These are phyloP conservation scores for Saccharomycopsis lassenensis DNA, from an alignment of 805 yeast genomes.

Conservation along the genomic window DNA sequence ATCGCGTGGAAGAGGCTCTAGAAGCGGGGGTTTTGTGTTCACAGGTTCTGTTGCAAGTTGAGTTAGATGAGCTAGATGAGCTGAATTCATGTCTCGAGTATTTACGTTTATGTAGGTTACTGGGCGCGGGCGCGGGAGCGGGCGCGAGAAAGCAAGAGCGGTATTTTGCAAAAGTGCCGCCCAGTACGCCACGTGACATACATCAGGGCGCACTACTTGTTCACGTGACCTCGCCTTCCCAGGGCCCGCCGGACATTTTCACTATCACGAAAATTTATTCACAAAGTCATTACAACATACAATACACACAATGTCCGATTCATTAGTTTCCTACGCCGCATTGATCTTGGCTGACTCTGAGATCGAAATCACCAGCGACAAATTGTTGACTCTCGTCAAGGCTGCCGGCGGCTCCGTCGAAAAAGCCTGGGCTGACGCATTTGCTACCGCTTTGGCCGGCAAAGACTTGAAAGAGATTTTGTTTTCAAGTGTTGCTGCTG, in stretches of 20 bases:
- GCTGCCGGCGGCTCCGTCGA: constrained; percentile 77
- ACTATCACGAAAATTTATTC: not conserved
- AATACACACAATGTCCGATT: constrained; percentile 63
- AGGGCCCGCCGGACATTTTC: not conserved
- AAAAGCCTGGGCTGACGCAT: constrained; percentile 68
- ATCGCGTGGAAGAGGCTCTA: too few relatives aligned
- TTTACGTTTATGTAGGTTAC: too few relatives aligned
- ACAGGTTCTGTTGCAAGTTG: too few relatives aligned
- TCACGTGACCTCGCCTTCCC: not conserved
- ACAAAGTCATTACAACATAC: not conserved
- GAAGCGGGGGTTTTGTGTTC: too few relatives aligned
- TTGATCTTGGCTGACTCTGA: constrained; percentile 97
- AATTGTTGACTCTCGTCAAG: constrained; percentile 57
- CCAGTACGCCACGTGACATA: too few relatives aligned
- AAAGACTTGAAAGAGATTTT: constrained; percentile 63
- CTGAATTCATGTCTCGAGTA: too few relatives aligned
- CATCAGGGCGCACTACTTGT: too few relatives aligned
- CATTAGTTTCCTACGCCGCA: constrained; percentile 96
- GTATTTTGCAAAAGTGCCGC: too few relatives aligned
- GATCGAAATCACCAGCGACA: constrained; percentile 80
- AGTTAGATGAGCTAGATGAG: too few relatives aligned
- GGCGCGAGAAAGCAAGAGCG: too few relatives aligned
- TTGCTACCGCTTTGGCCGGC: constrained; percentile 74
- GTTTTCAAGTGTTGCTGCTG: constrained; percentile 40
- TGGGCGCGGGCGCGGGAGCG: too few relatives aligned